phyloP scores from a whole-genome alignment of 2,329 filamentous ascomycete species.

The Xylaria sp. region DNA sequence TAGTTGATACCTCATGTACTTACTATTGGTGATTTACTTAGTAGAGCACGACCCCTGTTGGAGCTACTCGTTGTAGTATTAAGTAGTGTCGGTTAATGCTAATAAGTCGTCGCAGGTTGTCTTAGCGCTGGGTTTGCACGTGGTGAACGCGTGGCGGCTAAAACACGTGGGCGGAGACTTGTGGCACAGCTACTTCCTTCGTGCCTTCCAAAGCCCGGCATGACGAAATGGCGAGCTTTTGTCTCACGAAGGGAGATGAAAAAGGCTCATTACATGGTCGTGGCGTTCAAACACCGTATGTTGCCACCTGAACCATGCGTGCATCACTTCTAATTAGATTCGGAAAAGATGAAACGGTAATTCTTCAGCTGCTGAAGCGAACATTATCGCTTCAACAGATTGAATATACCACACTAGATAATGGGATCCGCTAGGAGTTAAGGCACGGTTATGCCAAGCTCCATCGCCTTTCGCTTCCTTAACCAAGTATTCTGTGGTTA shows the following conservation, averaged over 20 bases:
- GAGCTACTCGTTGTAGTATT: conserved; percentile 19
- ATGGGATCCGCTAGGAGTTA: background rate
- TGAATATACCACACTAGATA: too few species aligned
- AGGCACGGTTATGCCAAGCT: conserved; percentile 11
- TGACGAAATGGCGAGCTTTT: conserved; percentile 21
- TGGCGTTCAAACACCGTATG: conserved; percentile 6
- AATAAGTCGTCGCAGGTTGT: conserved; percentile 3
- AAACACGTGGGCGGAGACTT: conserved; percentile 28
- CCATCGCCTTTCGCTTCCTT: background rate
- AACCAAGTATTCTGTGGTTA: background rate
- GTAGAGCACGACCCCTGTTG: conserved; percentile 1
- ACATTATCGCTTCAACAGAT: background rate
- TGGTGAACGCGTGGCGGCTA: conserved; percentile 36
- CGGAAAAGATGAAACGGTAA: conserved; percentile 3
- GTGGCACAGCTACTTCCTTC: conserved; percentile 1
- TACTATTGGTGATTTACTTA: conserved; percentile 7
- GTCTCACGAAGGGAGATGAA: conserved; percentile 31
- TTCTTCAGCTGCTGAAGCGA: conserved; percentile 1
- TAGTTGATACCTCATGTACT: background rate
- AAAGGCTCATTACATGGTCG: conserved; percentile 22
- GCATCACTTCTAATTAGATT: conserved; percentile 7
- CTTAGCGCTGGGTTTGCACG: conserved; percentile 30
- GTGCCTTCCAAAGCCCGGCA: background rate
- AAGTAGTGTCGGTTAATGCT: conserved; percentile 5
- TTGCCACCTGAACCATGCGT: conserved; percentile 1